These are phyloP conservation scores for Trypanosoma conorhini DNA, from an alignment of 208 protist species.

Conservation along the genomic window DNA sequence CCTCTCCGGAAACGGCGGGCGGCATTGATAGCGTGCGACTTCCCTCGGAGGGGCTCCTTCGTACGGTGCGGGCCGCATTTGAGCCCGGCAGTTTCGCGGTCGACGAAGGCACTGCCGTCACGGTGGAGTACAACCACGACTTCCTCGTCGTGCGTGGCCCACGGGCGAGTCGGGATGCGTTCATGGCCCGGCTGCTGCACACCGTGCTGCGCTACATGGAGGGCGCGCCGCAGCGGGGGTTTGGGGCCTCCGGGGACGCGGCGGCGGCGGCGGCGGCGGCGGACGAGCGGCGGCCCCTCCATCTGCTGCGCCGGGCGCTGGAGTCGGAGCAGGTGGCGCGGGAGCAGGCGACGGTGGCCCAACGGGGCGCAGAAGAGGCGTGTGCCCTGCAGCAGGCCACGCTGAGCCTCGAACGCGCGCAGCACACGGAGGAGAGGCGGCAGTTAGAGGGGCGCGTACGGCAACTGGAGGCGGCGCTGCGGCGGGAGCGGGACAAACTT, in stretches of 20 bases:
- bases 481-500: too few species aligned
- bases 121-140: conserved; percentile 9
- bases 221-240: background rate
- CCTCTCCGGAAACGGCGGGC: background rate
- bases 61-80: conserved; percentile 8
- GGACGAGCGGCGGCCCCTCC: background rate
- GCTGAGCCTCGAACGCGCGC: background rate
- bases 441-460: background rate
- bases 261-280: too few species aligned
- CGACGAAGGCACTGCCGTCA: background rate
- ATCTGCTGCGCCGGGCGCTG: background rate
- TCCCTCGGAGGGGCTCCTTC: background rate
- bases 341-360: conserved; percentile 1
- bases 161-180: background rate
- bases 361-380: background rate
- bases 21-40: conserved; percentile 19
- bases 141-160: conserved; percentile 15
- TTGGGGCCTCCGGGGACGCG: too few species aligned
- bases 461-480: background rate
- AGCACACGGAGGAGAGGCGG: background rate
- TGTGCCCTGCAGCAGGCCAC: background rate
- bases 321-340: background rate
- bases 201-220: background rate
- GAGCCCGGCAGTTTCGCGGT: background rate
- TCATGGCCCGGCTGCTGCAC: conserved; percentile 3